A percentile compares a stretch with the other conserved stretches of the same genome.
These are phyloP conservation scores for Cryptococcus sp. DNA, from an alignment of 1,284 basidiomycete species.

Conservation along the genomic window DNA sequence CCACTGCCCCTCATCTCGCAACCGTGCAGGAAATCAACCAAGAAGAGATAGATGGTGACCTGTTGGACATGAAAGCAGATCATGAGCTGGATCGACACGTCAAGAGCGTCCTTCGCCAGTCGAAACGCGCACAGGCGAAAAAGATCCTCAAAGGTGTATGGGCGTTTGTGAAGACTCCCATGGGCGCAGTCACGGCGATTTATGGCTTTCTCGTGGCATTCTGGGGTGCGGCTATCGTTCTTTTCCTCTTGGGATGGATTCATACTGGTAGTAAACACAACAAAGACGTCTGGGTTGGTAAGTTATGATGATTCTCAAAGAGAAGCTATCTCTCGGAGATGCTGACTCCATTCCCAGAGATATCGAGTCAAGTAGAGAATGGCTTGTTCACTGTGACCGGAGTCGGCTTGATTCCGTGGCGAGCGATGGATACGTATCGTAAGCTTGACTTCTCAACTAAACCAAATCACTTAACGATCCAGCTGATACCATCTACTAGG, in stretches of 20 bases:
- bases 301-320: background rate
- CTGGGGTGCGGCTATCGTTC: slow-evolving; percentile 81
- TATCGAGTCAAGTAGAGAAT: slow-evolving; percentile 70
- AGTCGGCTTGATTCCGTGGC: slow-evolving; percentile 65
- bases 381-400: slow-evolving; percentile 78
- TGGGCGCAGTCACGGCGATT: slow-evolving; percentile 68
- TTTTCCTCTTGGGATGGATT: slow-evolving; percentile 62
- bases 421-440: slow-evolving; percentile 76
- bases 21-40: slow-evolving; percentile 6
- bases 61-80: slow-evolving; percentile 21
- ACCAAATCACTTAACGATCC: background rate
- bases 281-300: slow-evolving; percentile 48
- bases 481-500: slow-evolving; percentile 53
- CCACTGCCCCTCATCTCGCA: background rate
- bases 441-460: slow-evolving; percentile 34
- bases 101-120: slow-evolving; percentile 64
- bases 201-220: slow-evolving; percentile 78
- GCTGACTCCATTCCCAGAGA: slow-evolving; percentile 60
- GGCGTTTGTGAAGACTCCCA: slow-evolving; percentile 76
- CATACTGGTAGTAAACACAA: slow-evolving; percentile 37
- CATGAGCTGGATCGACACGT: slow-evolving; percentile 62
- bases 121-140: slow-evolving; percentile 64
- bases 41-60: slow-evolving; percentile 13
- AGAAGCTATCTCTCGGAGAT: background rate
- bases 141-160: slow-evolving; percentile 70